Percentiles rank a stretch among this genome's conserved stretches.
Evolutionary conservation across 805 yeast species (phyloP).

Genomic region (Pichia gijzeniarum): DNA sequence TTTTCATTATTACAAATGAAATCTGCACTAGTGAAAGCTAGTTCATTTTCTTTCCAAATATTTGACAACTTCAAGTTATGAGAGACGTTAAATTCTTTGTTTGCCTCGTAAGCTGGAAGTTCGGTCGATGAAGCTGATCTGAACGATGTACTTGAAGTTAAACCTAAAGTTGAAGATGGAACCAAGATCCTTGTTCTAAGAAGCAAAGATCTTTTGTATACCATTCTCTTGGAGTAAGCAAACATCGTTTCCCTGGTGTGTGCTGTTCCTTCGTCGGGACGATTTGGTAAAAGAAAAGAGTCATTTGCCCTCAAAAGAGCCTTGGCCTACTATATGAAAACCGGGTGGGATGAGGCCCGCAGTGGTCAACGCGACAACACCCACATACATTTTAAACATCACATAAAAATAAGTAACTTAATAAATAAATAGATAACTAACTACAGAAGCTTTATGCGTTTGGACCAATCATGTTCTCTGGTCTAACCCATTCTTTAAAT

Average conservation of each 20-base stretch:
- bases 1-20: background rate
- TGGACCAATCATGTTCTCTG: conserved; percentile 98
- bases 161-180: background rate
- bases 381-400: no score
- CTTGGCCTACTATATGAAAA: no score
- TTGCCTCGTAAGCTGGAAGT: background rate
- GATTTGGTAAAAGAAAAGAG: no score
- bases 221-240: conserved; percentile 6
- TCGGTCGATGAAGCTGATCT: conserved; percentile 7
- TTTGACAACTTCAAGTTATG: background rate
- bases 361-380: no score
- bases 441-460: conserved; percentile 26
- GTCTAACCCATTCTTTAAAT: conserved; percentile 95
- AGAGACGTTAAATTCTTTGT: background rate
- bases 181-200: background rate
- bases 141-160: background rate
- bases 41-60: background rate
- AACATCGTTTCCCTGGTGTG: conserved; percentile 5
- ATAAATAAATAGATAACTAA: conserved; percentile 3
- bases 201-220: conserved; percentile 1
- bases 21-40: background rate
- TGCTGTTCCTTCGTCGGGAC: no score
- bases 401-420: background rate
- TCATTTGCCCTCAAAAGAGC: no score
- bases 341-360: no score